A percentile compares a stretch with the other conserved stretches of the same genome.
Evolutionary conservation across 2,329 filamentous ascomycete species (phyloP).

Genomic region (Torrubiellomyces zombiae): DNA sequence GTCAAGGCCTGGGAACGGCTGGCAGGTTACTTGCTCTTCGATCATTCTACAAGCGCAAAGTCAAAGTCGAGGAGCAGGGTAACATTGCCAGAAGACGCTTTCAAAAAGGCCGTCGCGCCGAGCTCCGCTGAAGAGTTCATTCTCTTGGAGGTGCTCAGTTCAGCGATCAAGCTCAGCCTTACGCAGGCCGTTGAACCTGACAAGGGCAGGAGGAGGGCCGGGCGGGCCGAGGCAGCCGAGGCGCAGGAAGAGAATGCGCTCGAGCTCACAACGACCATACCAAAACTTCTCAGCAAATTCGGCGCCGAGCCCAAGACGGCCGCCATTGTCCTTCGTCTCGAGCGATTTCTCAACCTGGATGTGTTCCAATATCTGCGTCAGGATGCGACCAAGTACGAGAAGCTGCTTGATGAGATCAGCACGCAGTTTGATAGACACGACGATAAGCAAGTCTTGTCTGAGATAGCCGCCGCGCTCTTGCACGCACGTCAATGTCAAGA

Average conservation of each 20-base stretch:
- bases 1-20: slow-evolving; percentile 77
- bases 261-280: slow-evolving; percentile 62
- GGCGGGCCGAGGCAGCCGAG: slow-evolving; percentile 49
- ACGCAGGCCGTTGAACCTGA: slow-evolving; percentile 49
- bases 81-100: slow-evolving; percentile 37
- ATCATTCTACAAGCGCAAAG: slow-evolving; percentile 55
- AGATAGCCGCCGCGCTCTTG: slow-evolving; percentile 67
- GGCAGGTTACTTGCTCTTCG: slow-evolving; percentile 79
- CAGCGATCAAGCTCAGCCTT: slow-evolving; percentile 61
- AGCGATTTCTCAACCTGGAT: slow-evolving; percentile 73
- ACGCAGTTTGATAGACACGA: slow-evolving; percentile 90
- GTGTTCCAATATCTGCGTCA: slow-evolving; percentile 81
- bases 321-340: slow-evolving; percentile 67
- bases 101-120: slow-evolving; percentile 59
- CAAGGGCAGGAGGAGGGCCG: slow-evolving; percentile 36
- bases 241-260: slow-evolving; percentile 65
- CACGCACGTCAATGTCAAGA: slow-evolving; percentile 79
- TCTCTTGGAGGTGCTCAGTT: slow-evolving; percentile 72
- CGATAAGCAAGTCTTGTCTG: slow-evolving; percentile 67
- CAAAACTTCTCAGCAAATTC: slow-evolving; percentile 79
- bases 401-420: slow-evolving; percentile 77
- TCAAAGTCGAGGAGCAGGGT: slow-evolving; percentile 33
- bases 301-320: slow-evolving; percentile 79
- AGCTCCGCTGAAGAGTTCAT: slow-evolving; percentile 65
- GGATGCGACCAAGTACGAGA: slow-evolving; percentile 63